These are phyloP conservation scores for Paecilomyces formosus DNA, from an alignment of 2,329 filamentous ascomycete species.

Conservation along the genomic window DNA sequence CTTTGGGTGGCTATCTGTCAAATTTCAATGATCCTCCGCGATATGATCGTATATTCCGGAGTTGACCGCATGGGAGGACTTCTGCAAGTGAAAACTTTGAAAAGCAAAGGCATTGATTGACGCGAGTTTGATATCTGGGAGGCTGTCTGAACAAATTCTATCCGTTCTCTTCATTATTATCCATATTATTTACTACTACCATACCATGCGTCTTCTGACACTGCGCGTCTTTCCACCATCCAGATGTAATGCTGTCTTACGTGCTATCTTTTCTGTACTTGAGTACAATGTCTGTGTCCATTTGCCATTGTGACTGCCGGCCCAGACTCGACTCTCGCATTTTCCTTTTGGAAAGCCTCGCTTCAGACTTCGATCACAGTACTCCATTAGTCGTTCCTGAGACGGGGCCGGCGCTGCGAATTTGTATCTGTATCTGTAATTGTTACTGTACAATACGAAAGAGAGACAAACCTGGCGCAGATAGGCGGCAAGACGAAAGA, in stretches of 20 bases:
- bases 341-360: background rate
- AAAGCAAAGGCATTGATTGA: background rate
- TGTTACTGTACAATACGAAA: background rate
- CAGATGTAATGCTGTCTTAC: background rate
- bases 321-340: background rate
- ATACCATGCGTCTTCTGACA: background rate
- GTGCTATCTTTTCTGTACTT: background rate
- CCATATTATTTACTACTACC: slow-evolving; percentile 4
- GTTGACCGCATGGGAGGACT: background rate
- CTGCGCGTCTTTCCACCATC: background rate
- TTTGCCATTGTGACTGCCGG: background rate
- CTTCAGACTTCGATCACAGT: background rate
- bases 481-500: background rate
- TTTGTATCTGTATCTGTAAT: background rate
- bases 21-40: slow-evolving; percentile 2
- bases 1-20: slow-evolving; percentile 17
- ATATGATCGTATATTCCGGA: background rate
- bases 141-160: slow-evolving; percentile 27
- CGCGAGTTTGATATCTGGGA: slow-evolving; percentile 22
- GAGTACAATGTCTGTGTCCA: background rate
- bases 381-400: background rate
- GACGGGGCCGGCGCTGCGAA: background rate
- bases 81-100: background rate
- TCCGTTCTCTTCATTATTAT: slow-evolving; percentile 2
- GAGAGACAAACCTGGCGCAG: background rate